These are phyloP conservation scores for Vitis hybrid DNA, from an alignment of 177 flowering plant species.

Conservation along the genomic window DNA sequence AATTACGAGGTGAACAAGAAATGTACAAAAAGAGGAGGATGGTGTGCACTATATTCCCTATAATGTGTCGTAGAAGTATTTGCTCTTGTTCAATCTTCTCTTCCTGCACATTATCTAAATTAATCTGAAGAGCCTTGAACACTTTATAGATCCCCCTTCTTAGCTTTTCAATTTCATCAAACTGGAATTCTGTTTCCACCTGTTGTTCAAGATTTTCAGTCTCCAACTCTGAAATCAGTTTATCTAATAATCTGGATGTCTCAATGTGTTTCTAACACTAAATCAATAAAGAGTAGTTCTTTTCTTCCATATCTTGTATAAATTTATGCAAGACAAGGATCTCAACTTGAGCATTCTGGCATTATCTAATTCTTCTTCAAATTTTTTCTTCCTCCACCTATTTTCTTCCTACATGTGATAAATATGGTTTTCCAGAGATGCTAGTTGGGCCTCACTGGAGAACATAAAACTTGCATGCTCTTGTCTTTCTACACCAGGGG, in stretches of 20 bases:
- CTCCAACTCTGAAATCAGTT: slow-evolving; percentile 64
- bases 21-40: too few species aligned
- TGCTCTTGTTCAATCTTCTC: slow-evolving; percentile 33
- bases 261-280: slow-evolving; percentile 71
- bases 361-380: slow-evolving; percentile 73
- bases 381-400: slow-evolving; percentile 46
- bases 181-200: slow-evolving; percentile 52
- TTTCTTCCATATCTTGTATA: slow-evolving; percentile 69
- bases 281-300: slow-evolving; percentile 45
- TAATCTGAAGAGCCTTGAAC: slow-evolving; percentile 44
- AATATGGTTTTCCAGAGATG: slow-evolving; percentile 50
- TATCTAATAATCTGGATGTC: slow-evolving; percentile 50
- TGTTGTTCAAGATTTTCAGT: slow-evolving; percentile 59
- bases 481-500: slow-evolving; percentile 50
- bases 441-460: slow-evolving; percentile 47
- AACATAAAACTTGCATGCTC: slow-evolving; percentile 40
- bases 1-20: too few species aligned
- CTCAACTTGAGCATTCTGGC: slow-evolving; percentile 73
- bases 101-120: slow-evolving; percentile 15
- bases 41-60: slow-evolving; percentile 7
- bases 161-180: slow-evolving; percentile 53
- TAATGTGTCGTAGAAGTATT: slow-evolving; percentile 33
- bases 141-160: slow-evolving; percentile 49
- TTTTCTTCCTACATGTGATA: slow-evolving; percentile 54
- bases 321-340: slow-evolving; percentile 70